phyloP scores from a whole-genome alignment of 257 asterid species.

The Dorcoceras hygrometricum region DNA sequence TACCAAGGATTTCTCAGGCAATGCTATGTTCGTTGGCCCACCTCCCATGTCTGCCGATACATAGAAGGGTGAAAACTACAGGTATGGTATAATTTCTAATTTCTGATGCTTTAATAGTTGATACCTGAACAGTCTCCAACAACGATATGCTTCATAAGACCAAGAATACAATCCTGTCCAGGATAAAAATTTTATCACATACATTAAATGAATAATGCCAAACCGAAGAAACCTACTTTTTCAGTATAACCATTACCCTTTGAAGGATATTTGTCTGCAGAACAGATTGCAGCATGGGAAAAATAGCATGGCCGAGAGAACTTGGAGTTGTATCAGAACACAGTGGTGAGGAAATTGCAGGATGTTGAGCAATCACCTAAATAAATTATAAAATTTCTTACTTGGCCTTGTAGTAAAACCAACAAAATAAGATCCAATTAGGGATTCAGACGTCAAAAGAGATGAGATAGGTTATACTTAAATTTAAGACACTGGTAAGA shows the following conservation, averaged over 20 bases:
- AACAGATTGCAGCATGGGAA: conserved; percentile 55
- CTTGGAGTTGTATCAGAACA: conserved; percentile 48
- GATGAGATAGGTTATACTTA: conserved; percentile 3
- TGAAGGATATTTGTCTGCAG: conserved; percentile 71
- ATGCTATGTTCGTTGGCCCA: conserved; percentile 27
- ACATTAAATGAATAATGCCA: conserved; percentile 6
- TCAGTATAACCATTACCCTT: conserved; percentile 51
- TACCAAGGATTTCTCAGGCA: conserved; percentile 70
- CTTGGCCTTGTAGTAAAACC: conserved; percentile 16
- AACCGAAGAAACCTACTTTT: conserved; percentile 6
- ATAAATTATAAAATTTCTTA: conserved; percentile 18
- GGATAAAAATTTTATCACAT: neutral
- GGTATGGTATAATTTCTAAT: conserved; percentile 6
- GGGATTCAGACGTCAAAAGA: conserved; percentile 4
- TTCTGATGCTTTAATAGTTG: conserved; percentile 25
- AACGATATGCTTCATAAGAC: conserved; percentile 64
- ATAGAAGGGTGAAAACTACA: conserved; percentile 18
- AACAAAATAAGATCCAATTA: neutral
- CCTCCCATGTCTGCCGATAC: conserved; percentile 48
- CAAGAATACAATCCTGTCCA: conserved; percentile 63
- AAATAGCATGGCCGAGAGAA: conserved; percentile 41
- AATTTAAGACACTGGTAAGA: neutral
- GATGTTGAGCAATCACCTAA: conserved; percentile 62
- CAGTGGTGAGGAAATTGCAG: conserved; percentile 35
- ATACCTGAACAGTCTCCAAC: conserved; percentile 58